phyloP scores from a whole-genome alignment of 1,284 basidiomycete species.

The Thelephora terrestris region DNA sequence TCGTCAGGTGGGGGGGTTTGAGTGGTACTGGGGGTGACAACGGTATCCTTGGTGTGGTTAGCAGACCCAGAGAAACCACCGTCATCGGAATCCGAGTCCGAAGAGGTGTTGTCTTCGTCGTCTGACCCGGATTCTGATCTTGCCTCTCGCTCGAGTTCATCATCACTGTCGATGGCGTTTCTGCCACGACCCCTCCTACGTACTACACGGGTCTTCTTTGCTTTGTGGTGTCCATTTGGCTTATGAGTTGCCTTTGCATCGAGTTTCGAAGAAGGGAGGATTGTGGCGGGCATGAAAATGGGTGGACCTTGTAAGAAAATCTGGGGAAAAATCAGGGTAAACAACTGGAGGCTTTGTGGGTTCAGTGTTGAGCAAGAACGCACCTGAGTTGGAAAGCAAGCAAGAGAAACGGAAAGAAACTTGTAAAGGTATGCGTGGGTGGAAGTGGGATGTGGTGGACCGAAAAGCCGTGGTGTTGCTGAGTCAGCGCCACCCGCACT shows the following conservation, averaged over 20 bases:
- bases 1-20: slow-evolving; percentile 41
- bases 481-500: background rate
- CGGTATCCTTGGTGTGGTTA: slow-evolving; percentile 27
- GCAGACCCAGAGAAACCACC: slow-evolving; percentile 34
- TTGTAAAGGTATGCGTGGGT: background rate
- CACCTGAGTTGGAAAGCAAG: background rate
- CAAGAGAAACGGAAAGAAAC: background rate
- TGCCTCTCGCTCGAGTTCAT: slow-evolving; percentile 60
- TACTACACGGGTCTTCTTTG: slow-evolving; percentile 27
- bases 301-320: background rate
- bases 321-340: background rate
- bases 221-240: background rate
- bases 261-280: background rate
- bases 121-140: slow-evolving; percentile 57
- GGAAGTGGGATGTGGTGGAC: background rate
- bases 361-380: background rate
- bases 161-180: slow-evolving; percentile 53
- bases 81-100: slow-evolving; percentile 54
- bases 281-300: background rate
- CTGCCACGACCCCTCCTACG: slow-evolving; percentile 45
- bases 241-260: background rate
- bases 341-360: background rate
- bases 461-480: background rate
- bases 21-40: slow-evolving; percentile 53
- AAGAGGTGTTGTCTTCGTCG: slow-evolving; percentile 39